Percentiles rank a stretch among this genome's conserved stretches.
Conservation (phyloP, 2,329 filamentous ascomycete genomes). For the Arthrinium phaeospermum region DNA sequence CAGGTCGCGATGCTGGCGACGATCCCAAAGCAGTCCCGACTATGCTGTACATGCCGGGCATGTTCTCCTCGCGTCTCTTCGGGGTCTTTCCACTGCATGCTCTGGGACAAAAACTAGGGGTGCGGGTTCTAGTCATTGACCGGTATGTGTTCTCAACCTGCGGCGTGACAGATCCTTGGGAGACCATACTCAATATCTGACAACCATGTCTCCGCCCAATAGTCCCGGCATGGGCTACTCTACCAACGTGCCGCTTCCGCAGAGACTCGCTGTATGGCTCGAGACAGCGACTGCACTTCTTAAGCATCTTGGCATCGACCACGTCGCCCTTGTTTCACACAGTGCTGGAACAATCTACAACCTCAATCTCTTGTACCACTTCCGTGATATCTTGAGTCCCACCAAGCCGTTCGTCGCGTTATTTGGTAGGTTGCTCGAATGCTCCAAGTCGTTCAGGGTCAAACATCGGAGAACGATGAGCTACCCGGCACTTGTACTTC, state of each 20-base stretch:
- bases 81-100: slow-evolving; percentile 22
- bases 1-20: neutral
- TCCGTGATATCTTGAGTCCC: slow-evolving; percentile 32
- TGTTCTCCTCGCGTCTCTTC: slow-evolving; percentile 31
- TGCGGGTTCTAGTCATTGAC: slow-evolving; percentile 29
- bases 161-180: slow-evolving; percentile 32
- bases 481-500: neutral
- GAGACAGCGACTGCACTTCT: slow-evolving; percentile 40
- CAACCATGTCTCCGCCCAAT: slow-evolving; percentile 22
- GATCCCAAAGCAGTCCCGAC: slow-evolving; percentile 19
- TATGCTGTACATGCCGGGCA: slow-evolving; percentile 26
- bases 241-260: slow-evolving; percentile 30
- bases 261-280: slow-evolving; percentile 36
- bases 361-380: slow-evolving; percentile 31
- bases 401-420: slow-evolving; percentile 29
- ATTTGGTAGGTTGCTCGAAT: slow-evolving; percentile 3
- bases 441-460: neutral
- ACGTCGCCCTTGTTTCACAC: slow-evolving; percentile 32
- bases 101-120: slow-evolving; percentile 25
- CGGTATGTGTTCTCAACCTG: slow-evolving; percentile 38
- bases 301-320: slow-evolving; percentile 38
- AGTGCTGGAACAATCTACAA: slow-evolving; percentile 32
- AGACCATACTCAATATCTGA: slow-evolving; percentile 42
- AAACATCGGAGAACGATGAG: neutral
- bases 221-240: slow-evolving; percentile 44